phyloP scores from a whole-genome alignment of 441 rosid species.

The Rhodomyrtus psidioides region DNA sequence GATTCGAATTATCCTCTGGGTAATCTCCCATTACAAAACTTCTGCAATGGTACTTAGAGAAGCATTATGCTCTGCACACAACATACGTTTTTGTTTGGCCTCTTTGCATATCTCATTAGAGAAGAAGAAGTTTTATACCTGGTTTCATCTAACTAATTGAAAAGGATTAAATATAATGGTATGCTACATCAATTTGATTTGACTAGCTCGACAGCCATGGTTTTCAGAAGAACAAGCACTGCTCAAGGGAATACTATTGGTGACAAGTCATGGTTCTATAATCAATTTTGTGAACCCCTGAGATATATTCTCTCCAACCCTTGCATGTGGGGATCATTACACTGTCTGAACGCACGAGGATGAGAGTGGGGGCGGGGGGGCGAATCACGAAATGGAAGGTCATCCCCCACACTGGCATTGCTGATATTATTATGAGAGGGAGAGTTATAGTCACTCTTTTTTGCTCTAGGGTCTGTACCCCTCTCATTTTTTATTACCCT shows the following conservation, averaged over 20 bases:
- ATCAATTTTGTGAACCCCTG: background rate
- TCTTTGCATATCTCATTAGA: background rate
- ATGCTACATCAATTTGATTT: background rate
- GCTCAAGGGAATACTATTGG: background rate
- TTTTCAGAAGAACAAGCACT: background rate
- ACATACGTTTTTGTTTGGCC: background rate
- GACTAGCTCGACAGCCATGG: background rate
- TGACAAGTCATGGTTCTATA: background rate
- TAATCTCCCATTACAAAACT: background rate
- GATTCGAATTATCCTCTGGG: background rate
- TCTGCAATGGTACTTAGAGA: background rate
- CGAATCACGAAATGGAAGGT: background rate
- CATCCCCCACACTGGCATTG: background rate
- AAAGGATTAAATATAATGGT: background rate
- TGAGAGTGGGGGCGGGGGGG: background rate
- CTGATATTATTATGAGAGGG: slow-evolving; percentile 53
- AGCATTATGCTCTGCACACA: background rate
- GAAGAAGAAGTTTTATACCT: background rate
- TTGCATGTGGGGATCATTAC: background rate
- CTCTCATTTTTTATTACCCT: slow-evolving; percentile 50
- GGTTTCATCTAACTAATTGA: background rate
- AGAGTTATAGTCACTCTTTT: slow-evolving; percentile 59
- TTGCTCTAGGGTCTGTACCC: slow-evolving; percentile 33
- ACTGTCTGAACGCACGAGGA: background rate
- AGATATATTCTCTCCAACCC: background rate